A percentile compares a stretch with the other conserved stretches of the same genome.
Evolutionary conservation across 2,329 filamentous ascomycete species (phyloP).

Genomic region (Hypoxylon sp.): DNA sequence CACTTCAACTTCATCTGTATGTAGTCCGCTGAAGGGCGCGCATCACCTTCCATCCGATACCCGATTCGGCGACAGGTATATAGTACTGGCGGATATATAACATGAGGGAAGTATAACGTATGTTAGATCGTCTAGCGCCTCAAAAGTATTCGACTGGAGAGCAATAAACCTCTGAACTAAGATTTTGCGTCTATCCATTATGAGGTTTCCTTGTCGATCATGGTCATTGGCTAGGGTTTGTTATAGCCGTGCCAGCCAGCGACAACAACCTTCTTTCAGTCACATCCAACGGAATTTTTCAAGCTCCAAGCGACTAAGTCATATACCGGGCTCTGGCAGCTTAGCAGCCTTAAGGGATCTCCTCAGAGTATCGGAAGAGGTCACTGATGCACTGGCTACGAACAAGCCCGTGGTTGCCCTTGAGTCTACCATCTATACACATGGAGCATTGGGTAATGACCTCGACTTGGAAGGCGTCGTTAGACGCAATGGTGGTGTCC

Average conservation of each 20-base stretch:
- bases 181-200: conserved; percentile 10
- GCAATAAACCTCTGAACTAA: not conserved
- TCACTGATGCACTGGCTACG: conserved; percentile 76
- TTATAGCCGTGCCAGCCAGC: conserved; percentile 7
- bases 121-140: too few species aligned
- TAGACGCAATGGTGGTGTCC: conserved; percentile 80
- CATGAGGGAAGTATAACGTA: conserved; percentile 1
- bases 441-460: conserved; percentile 81
- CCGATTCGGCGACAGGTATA: conserved; percentile 12
- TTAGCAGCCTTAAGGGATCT: conserved; percentile 53
- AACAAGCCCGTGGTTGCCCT: conserved; percentile 88
- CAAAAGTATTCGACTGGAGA: too few species aligned
- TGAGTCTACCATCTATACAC: conserved; percentile 97
- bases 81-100: conserved; percentile 1
- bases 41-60: conserved; percentile 7
- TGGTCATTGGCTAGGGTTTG: conserved; percentile 18
- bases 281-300: conserved; percentile 28
- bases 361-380: conserved; percentile 81
- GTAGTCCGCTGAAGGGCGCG: conserved; percentile 27
- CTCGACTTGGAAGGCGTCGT: conserved; percentile 81
- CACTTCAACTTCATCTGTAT: conserved; percentile 1
- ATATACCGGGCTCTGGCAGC: conserved; percentile 26
- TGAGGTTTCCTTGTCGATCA: conserved; percentile 30
- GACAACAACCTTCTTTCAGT: too few species aligned
- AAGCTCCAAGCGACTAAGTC: conserved; percentile 19